Conservation (phyloP, 1,139 yeast species). For the Candida neerlandica region DNA sequence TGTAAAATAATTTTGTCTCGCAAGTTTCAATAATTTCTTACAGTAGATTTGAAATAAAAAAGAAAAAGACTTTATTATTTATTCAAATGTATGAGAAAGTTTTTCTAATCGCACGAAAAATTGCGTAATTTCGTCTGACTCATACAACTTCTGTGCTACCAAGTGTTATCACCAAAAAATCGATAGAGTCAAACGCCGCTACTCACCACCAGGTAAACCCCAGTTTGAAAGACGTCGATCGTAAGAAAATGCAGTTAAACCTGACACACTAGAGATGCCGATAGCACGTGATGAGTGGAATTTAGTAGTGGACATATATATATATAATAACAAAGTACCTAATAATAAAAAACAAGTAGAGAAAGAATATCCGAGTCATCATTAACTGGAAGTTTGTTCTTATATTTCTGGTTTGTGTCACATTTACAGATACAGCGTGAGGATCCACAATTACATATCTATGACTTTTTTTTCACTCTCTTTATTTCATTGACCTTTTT, state of each 20-base stretch:
- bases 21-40: too few relatives aligned
- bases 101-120: conserved; percentile 4
- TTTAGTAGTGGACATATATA: too few relatives aligned
- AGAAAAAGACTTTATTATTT: too few relatives aligned
- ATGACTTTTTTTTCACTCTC: neutral
- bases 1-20: too few relatives aligned
- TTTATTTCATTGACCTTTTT: neutral
- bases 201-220: neutral
- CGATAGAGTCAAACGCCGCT: neutral
- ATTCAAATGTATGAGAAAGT: neutral
- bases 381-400: neutral
- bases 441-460: conserved; percentile 4
- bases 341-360: neutral
- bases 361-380: neutral
- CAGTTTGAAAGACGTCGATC: too few relatives aligned
- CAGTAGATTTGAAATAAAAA: neutral
- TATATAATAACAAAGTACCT: too few relatives aligned
- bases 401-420: neutral
- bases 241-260: neutral
- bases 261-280: neutral
- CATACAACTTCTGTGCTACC: neutral
- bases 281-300: too few relatives aligned
- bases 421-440: neutral
- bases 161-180: neutral
- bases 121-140: conserved; percentile 8